Percentiles rank a stretch among this genome's conserved stretches.
These are phyloP conservation scores for Globisporangium rhizosaccharum DNA, from an alignment of 352 stramenopile species.

Conservation along the genomic window DNA sequence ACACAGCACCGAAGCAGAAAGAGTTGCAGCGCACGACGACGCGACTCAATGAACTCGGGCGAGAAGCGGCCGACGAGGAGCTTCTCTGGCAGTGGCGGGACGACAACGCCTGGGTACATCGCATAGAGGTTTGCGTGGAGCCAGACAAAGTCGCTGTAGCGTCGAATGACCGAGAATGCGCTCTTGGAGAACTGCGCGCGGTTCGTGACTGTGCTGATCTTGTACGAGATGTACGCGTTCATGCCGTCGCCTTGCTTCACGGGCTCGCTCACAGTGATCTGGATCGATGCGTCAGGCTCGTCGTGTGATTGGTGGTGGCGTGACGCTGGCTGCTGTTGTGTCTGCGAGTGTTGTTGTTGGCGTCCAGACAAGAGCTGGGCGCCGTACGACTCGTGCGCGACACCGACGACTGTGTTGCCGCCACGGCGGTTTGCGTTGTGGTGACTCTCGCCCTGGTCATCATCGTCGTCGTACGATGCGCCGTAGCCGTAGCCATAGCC, in stretches of 20 bases:
- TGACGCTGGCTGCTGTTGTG: too few relatives aligned
- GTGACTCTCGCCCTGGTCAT: not conserved
- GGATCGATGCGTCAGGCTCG: constrained; percentile 31
- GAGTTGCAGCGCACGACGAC: constrained; percentile 70
- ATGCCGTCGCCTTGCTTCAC: constrained; percentile 96
- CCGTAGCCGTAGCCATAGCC: constrained; percentile 15
- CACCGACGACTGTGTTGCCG: constrained; percentile 1
- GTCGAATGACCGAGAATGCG: constrained; percentile 89
- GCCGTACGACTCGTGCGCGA: constrained; percentile 16
- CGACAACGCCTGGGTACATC: constrained; percentile 87
- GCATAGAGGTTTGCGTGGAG: constrained; percentile 86
- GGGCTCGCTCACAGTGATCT: constrained; percentile 91
- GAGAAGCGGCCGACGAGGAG: constrained; percentile 92
- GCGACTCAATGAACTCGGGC: constrained; percentile 88
- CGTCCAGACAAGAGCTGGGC: constrained; percentile 11
- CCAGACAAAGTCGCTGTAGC: constrained; percentile 96
- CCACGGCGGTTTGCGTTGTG: not conserved
- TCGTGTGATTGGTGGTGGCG: constrained; percentile 3
- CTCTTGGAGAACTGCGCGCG: constrained; percentile 80
- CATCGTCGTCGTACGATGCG: not conserved
- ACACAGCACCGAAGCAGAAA: constrained; percentile 76
- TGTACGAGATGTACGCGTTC: constrained; percentile 98
- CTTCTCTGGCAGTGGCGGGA: constrained; percentile 95
- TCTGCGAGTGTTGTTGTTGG: not conserved
- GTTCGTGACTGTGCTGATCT: constrained; percentile 81